Base-by-base conservation (phyloP, 129 eudicot genomes). In the Flaveria ramosissima region DNA sequence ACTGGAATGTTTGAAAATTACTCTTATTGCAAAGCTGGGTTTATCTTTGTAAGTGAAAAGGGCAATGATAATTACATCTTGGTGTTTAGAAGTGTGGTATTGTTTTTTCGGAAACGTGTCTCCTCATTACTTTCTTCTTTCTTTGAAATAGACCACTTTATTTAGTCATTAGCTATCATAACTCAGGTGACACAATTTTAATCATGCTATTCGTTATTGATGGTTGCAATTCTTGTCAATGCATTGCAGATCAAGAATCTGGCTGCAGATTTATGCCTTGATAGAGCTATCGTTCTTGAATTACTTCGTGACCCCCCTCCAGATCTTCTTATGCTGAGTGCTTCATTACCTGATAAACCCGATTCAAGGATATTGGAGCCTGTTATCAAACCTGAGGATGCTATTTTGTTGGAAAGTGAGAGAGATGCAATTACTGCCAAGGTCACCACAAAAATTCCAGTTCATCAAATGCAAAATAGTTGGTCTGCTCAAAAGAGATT, bases 231-330 rank as follows among this genome's bases (percentile, higher is more conserved):
- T 71, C 45, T 65, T 77, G 47, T 77, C 55, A 47, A 73, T 82
- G 78, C 92, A 95, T 66, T 82, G 78, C 94, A 95, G 99, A 89
- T 95, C 36, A 91, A 91, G 80, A 84, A 64, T 64, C 97, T 95
- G 72, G 92, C 97, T 20, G 97, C 89, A 27, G 99, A 95, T 12
- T 60, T 92, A 63, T 89, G 97, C 65, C 92, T 95, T 7, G 99
- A 91, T 80, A 86, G 99, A 92, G 89, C 97, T 17, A 76, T 89
- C 70, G 97, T 95, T 81, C 97, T 95, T 7, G 83, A 88, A 70
- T 70, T 91, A 81, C 97, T 95, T 53, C 99, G 99, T 41, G 94
- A 95, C 32, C 99, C 99, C 7, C 99, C 99, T 83, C 99, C 97
- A 39, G 85, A 85, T 76, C 99, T 95, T 47, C 88, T 95, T 60